Evolutionary conservation across 1,284 basidiomycete species (phyloP), one percentile per base, ranked within the genome.

Genomic region (Trichosporon faecale): DNA sequence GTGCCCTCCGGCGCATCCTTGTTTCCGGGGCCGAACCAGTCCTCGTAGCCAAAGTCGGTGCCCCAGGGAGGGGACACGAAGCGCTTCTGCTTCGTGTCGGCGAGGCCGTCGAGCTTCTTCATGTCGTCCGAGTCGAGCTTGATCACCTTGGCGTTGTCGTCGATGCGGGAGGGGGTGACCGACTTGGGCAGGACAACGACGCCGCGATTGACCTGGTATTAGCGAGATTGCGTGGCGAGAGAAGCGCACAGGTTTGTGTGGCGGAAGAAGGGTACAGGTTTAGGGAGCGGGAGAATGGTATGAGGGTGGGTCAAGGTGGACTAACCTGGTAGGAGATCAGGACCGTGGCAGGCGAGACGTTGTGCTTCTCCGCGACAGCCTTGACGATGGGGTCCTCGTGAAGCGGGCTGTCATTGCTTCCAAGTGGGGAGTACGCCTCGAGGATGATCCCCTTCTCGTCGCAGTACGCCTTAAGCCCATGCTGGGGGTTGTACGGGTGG

Each of bases 391-490:
- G 87, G 78, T 95, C 92, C 18, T 82, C 81, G 68, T 92, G 83
- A n/a, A 95, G 83, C 1, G 91, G 91, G 3, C 84, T 83, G 75
- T 81, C 79, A 7, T 89, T 88, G 21, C 91, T 92, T 5, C 93
- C 93, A 33, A 94, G 87, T 3, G 94, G 94, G 9, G 91, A 93
- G 83, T 94, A 95, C 0, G 92, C 92, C 80, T 93, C 87, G 0
- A 91, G 85, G 31, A 89, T 83, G 76, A 95, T 94, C 40, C 85
- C 86, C 79, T 92, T 89, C 40, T 85, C 84, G 77, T 88, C 86
- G 79, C 91, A 87, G 84, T 89, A 94, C 18, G 85, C 82, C 68
- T 91, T 76, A 64, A 94, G 87, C 68, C 89, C 86, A 81, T 89
- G 89, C 77, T 94, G 89, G 0, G 91, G 91, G 82, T 91, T 91